A percentile compares a stretch with the other conserved stretches of the same genome.
These are phyloP conservation scores for Daedaleopsis nitida DNA, from an alignment of 768 basidiomycete species.

Conservation along the genomic window DNA sequence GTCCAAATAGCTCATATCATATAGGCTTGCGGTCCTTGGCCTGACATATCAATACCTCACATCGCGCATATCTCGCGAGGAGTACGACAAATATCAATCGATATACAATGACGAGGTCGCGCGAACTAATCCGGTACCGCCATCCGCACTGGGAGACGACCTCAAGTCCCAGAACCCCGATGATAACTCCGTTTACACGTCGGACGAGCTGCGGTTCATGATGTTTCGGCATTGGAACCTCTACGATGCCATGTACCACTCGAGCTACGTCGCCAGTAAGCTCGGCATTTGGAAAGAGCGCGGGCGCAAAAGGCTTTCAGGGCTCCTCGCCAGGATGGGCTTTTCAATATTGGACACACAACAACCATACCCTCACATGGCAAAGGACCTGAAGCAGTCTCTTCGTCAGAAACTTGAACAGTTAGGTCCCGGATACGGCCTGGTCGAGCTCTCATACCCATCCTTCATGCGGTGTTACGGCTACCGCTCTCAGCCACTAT, in stretches of 20 bases:
- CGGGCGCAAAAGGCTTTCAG: slow-evolving; percentile 85
- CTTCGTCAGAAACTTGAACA: slow-evolving; percentile 82
- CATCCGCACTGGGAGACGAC: slow-evolving; percentile 41
- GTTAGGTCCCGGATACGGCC: slow-evolving; percentile 92
- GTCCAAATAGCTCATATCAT: slow-evolving; percentile 1
- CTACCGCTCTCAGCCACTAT: slow-evolving; percentile 83
- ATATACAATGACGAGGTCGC: slow-evolving; percentile 91
- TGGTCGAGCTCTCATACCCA: slow-evolving; percentile 90
- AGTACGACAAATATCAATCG: slow-evolving; percentile 80
- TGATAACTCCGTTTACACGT: slow-evolving; percentile 77
- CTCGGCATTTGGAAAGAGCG: slow-evolving; percentile 96
- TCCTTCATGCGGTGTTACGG: slow-evolving; percentile 94
- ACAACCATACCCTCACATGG: slow-evolving; percentile 94
- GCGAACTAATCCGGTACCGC: slow-evolving; percentile 75
- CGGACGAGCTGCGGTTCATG: slow-evolving; percentile 92
- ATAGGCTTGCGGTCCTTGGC: slow-evolving; percentile 90
- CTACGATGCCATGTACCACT: slow-evolving; percentile 98
- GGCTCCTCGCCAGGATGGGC: slow-evolving; percentile 97
- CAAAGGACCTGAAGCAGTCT: slow-evolving; percentile 85
- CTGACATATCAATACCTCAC: slow-evolving; percentile 91
- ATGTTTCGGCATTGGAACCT: slow-evolving; percentile 97
- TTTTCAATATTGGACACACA: slow-evolving; percentile 95
- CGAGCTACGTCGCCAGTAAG: slow-evolving; percentile 92
- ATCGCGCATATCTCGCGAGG: slow-evolving; percentile 82
- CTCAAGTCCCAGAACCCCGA: slow-evolving; percentile 71